Conservation (phyloP, 352 stramenopile genomes). For the Phytopythium kandeliae region DNA sequence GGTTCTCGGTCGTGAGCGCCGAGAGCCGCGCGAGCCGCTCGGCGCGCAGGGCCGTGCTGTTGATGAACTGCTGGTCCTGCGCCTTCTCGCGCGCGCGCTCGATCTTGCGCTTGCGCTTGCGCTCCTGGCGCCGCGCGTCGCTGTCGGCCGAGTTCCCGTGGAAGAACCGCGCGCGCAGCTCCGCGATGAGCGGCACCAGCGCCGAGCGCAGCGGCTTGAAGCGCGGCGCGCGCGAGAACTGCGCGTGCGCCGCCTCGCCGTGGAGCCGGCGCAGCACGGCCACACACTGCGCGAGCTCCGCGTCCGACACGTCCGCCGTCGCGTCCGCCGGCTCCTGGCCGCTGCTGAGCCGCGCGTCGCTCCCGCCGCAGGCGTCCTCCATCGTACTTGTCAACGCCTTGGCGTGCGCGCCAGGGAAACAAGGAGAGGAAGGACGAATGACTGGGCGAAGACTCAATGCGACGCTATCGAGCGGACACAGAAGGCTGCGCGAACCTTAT, state of each 20-base stretch:
- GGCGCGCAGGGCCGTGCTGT: constrained; percentile 71
- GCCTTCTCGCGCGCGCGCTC: constrained; percentile 58
- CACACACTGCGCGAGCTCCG: constrained; percentile 52
- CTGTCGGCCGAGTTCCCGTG: constrained; percentile 39
- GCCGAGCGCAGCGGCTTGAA: constrained; percentile 66
- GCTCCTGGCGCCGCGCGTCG: constrained; percentile 45
- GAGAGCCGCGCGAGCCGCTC: constrained; percentile 50
- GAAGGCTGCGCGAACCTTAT: not conserved
- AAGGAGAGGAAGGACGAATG: no score
- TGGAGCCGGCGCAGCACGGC: constrained; percentile 53
- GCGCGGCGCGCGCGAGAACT: constrained; percentile 35
- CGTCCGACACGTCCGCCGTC: constrained; percentile 24
- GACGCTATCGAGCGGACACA: not conserved
- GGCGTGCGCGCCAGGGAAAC: no score
- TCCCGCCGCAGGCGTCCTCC: constrained; percentile 5
- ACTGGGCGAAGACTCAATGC: not conserved
- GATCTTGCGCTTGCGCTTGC: constrained; percentile 64
- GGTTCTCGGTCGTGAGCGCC: constrained; percentile 48
- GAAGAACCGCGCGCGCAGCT: constrained; percentile 61
- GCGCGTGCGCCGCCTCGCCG: constrained; percentile 26
- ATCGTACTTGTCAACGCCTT: no score
- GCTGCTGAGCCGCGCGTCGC: no score
- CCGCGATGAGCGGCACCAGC: constrained; percentile 48
- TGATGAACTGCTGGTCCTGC: constrained; percentile 72
- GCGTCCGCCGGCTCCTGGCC: not conserved